Evolutionary conservation across 306 rosid genomes (phyloP).

Genomic region (Malus fusca): DNA sequence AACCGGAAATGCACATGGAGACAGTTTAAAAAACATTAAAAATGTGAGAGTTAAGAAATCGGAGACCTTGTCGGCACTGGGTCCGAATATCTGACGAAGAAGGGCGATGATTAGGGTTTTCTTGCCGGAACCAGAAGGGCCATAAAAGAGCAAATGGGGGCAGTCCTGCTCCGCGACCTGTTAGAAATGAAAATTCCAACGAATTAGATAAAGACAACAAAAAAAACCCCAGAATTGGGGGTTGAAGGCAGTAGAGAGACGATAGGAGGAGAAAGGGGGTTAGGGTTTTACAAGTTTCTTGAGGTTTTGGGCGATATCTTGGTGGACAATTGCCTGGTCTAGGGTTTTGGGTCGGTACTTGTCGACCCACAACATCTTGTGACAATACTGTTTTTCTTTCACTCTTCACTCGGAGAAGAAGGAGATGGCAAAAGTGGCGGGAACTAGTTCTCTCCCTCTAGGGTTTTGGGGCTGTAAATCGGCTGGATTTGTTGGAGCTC

Average conservation of each 20-base stretch:
- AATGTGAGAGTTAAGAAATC: no score
- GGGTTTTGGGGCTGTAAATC: no score
- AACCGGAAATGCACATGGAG: no score
- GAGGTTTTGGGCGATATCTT: constrained; percentile 71
- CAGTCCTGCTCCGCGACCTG: constrained; percentile 88
- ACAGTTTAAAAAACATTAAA: no score
- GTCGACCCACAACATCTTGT: constrained; percentile 90
- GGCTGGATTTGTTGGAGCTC: no score
- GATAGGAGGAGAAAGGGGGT: neutral
- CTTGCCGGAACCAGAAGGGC: constrained; percentile 95
- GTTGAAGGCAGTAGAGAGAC: neutral
- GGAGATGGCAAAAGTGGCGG: neutral
- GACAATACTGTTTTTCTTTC: neutral
- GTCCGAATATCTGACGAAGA: constrained; percentile 85
- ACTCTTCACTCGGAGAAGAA: neutral
- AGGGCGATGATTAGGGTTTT: constrained; percentile 95
- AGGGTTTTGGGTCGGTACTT: constrained; percentile 91
- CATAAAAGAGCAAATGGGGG: constrained; percentile 92
- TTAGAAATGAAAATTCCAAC: neutral
- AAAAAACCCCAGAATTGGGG: neutral
- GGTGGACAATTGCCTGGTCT: constrained; percentile 61
- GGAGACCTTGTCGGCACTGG: constrained; percentile 75
- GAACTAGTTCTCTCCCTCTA: neutral
- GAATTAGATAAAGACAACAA: neutral
- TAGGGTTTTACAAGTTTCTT: constrained; percentile 57